Conservation (phyloP, 345 rosid genomes). For the Citrus mangshanensis region DNA sequence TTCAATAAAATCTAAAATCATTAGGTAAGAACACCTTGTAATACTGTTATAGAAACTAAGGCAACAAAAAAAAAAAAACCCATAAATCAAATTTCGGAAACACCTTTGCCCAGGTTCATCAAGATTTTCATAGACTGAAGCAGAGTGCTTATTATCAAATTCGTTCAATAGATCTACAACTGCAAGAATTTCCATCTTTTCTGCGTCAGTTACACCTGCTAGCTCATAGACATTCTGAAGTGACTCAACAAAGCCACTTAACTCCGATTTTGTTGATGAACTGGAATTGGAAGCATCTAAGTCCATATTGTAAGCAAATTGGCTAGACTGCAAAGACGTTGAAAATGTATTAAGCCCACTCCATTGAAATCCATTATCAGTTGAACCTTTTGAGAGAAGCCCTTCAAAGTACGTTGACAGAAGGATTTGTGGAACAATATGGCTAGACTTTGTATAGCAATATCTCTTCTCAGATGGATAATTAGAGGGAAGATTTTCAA, state of each 20-base stretch:
- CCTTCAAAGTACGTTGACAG: conserved; percentile 73
- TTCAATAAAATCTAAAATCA: neutral
- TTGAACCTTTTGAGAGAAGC: conserved; percentile 42
- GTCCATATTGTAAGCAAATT: conserved; percentile 30
- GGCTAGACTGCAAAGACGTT: conserved; percentile 38
- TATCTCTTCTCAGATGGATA: conserved; percentile 33
- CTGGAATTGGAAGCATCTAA: conserved; percentile 33
- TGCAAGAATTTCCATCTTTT: conserved; percentile 69
- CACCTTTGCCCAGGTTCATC: conserved; percentile 92
- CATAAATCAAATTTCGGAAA: conserved; percentile 8
- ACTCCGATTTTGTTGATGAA: conserved; percentile 46
- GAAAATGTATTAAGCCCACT: conserved; percentile 44
- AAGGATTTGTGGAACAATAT: conserved; percentile 54
- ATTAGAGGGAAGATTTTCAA: conserved; percentile 44
- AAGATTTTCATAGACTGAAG: conserved; percentile 73
- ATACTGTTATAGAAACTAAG: neutral
- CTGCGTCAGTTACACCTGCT: conserved; percentile 38
- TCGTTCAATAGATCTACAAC: conserved; percentile 69
- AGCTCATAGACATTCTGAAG: conserved; percentile 49
- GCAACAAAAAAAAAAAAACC: neutral
- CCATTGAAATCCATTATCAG: conserved; percentile 55
- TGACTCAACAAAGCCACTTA: conserved; percentile 47
- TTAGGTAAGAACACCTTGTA: neutral
- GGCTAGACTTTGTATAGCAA: conserved; percentile 25
- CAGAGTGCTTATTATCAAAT: conserved; percentile 54